Evolutionary conservation across 345 rosid species (phyloP).

Genomic region (Rubroshorea leprosula): DNA sequence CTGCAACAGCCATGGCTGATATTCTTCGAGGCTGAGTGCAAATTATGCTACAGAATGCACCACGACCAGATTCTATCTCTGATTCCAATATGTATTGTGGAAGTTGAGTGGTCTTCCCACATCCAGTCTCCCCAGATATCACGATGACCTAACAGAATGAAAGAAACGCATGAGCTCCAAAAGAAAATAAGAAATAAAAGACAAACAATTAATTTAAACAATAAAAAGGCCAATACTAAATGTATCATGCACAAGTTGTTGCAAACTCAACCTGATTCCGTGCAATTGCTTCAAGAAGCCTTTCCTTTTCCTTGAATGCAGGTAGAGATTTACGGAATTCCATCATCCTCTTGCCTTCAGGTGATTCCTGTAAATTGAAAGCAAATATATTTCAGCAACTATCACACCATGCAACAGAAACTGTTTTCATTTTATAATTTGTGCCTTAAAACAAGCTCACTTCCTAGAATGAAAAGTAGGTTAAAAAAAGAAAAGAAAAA

Average conservation of each 20-base stretch:
- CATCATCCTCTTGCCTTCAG: constrained; percentile 78
- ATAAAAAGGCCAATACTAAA: no score
- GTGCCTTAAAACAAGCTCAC: background rate
- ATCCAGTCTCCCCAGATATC: constrained; percentile 98
- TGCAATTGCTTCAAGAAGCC: constrained; percentile 92
- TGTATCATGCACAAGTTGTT: background rate
- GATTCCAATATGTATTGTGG: constrained; percentile 95
- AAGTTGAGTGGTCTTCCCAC: constrained; percentile 99
- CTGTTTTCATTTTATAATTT: background rate
- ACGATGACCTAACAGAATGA: constrained; percentile 59
- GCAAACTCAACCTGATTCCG: constrained; percentile 73
- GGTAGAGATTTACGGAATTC: constrained; percentile 85
- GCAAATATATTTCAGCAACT: background rate
- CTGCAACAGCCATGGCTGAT: constrained; percentile 95
- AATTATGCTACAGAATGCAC: constrained; percentile 92
- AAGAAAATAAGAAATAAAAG: background rate
- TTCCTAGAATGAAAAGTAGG: background rate
- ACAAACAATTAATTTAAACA: background rate
- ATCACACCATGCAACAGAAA: background rate
- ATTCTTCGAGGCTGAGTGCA: constrained; percentile 99
- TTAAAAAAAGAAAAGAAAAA: background rate
- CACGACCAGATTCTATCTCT: constrained; percentile 97
- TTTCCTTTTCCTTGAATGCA: constrained; percentile 83
- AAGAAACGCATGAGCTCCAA: background rate
- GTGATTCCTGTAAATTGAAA: constrained; percentile 60